Evolutionary conservation across 768 basidiomycete species (phyloP), one percentile per base, ranked within the genome.

Genomic region (Calocera viscosa): DNA sequence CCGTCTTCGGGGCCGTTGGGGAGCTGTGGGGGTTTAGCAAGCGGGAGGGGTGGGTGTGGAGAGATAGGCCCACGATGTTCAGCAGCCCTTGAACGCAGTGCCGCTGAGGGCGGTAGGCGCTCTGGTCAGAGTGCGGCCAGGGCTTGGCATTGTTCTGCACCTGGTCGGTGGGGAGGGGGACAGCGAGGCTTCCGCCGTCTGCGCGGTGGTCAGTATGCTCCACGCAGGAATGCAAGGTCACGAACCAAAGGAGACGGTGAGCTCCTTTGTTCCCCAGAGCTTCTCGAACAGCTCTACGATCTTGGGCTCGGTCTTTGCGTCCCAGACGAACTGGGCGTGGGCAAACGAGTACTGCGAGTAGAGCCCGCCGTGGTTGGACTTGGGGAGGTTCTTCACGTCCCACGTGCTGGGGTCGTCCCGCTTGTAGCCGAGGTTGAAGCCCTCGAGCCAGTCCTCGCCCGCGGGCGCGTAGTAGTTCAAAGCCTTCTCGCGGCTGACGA

Each of bases 1-100:
- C 77, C 77, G 49, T 78, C 77, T 40, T 76, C 68, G 1, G 74
- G 74, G 10, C 77, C 77, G 69, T 76, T 76, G 26, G 53, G 53
- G 16, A 60, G 53, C 53, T 60, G 30, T 10, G 53, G 26, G 30
- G 30, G 53, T 28, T 8, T 5, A 10, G 53, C 14, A 10, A 32
- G 30, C 2, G 24, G n/a, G n/a, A n/a, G n/a, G n/a, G n/a, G n/a
- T n/a, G n/a, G n/a, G n/a, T n/a, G n/a, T n/a, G 53, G 53, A 60
- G n/a, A n/a, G n/a, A n/a, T n/a, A n/a, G n/a, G n/a, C 53, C 7
- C 16, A 60, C 53, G 53, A 60, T 60, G 30, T 60, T 60, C 14
- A 60, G 53, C 26, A 60, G 14, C 8, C 53, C 53, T 19, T 60
- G 53, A 2, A 60, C 53, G 22, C 53, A 60, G 30, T 60, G 53